Base-by-base conservation (phyloP, 2,329 filamentous ascomycete genomes). In the Xylariaceae sp. region DNA sequence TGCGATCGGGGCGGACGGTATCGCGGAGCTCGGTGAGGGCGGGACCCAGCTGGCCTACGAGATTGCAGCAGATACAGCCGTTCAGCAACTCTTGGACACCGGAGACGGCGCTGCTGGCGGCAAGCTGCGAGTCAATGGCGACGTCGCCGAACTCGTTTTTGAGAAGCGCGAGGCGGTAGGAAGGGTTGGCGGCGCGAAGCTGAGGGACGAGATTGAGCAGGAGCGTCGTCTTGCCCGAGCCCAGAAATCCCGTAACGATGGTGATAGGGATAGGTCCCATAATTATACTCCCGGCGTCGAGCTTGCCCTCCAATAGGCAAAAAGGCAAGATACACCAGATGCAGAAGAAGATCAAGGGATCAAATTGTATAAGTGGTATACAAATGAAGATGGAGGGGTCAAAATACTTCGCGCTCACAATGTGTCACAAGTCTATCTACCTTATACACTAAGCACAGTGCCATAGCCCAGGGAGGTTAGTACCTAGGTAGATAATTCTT, bases 141-240 rank as follows among this genome's bases (percentile, higher is more conserved):
- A 99, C 74, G 70, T 97, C 91, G 68, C 94, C 94, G 71, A 96
- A 97, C 74, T 99, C 94, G 73, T 99, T 99, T 72, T 99, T 99
- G 53, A 99, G 82, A 12, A 99, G 85, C 2, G 92, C 94, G 61
- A 99, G 88, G 55, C 87, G 88, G 82, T 99, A 97, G 61, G 69
- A 61, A 1, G 83, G 81, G 70, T 85, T 87, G 51, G 80, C 74
- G n/a, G 86, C 85, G 65, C 76, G 81, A 11, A 99, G 86, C 75
- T 99, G 94, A 0, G 91, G 91, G 62, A 97, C 81, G 9, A 99
- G 87, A 72, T 94, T 94, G 59, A 99, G 85, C 61, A 99, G 91
- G 55, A 99, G 80, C 2, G 94, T 97, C 1, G 94, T 99, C 75
- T 97, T 97, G 56, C 94, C 94, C 6, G 90, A 92, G 67, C 94